Base-by-base conservation (phyloP, 2,329 filamentous ascomycete species). In the Xylaria sp. region DNA sequence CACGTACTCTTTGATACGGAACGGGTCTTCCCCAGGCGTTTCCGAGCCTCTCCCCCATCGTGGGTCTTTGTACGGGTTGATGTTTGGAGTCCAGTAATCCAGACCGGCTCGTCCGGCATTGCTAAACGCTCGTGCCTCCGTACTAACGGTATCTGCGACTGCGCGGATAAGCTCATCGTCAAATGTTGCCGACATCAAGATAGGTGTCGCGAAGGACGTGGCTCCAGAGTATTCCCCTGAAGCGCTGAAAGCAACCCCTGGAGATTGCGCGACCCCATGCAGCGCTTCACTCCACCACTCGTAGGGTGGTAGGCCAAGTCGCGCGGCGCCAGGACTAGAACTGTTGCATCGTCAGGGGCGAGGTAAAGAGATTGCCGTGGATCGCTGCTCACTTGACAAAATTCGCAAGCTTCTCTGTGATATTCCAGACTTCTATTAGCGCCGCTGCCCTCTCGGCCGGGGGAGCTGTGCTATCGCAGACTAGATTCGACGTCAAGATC, bases 281-380 rank as follows among this genome's bases (percentile, higher is more conserved):
- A 91, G 83, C 1, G 86, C 89, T 77, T 89, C 88, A 54, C 83
- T 86, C 87, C 88, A 90, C 82, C 88, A 89, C 72, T 87, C 81
- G 72, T 91, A 91, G 0, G 83, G 76, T 0, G 86, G 85, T 0
- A 91, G 79, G 5, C 88, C 88, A 0, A 91, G 81, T 34, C 88
- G 81, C 0, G 85, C 80, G 7, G 87, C 84, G 0, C 88, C 88
- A 0, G 83, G 76, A 4, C 76, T 78, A 62, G 78, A 76, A 65
- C 80, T 81, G 12, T 46, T 55, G 39, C n/a, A 41, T 55, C 32
- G 68, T 64, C 73, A 56, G 76, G 66, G 34, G 59, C 10, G 20
- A 50, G 23, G 10, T 4, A 1, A 66, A 28, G 2, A 8, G n/a
- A n/a, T 7, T 48, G 50, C 15, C 25, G 23, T 46, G 23, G 28